Conservation (phyloP, 1,139 yeast species). For the Dujonia santamariae region DNA sequence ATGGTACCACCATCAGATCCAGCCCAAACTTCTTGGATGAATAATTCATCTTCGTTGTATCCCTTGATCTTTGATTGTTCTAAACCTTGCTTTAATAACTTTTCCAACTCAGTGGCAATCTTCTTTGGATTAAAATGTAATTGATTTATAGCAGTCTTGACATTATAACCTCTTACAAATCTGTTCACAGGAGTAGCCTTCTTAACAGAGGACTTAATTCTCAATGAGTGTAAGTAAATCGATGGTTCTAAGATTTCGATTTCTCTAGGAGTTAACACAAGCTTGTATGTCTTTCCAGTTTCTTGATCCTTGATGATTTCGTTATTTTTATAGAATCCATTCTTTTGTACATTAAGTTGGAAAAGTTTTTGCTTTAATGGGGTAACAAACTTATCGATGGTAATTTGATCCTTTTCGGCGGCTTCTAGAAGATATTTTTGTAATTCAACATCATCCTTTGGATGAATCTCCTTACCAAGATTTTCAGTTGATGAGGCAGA, state of each 20-base stretch:
- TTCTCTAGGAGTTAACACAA: slow-evolving; percentile 61
- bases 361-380: slow-evolving; percentile 75
- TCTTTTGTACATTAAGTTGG: slow-evolving; percentile 52
- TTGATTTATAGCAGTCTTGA: slow-evolving; percentile 84
- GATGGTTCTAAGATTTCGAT: slow-evolving; percentile 83
- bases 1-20: slow-evolving; percentile 82
- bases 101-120: slow-evolving; percentile 76
- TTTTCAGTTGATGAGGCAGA: not conserved
- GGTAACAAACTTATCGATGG: slow-evolving; percentile 44
- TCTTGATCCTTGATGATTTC: slow-evolving; percentile 47
- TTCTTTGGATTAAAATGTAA: slow-evolving; percentile 84
- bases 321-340: slow-evolving; percentile 76
- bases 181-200: slow-evolving; percentile 83
- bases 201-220: slow-evolving; percentile 83
- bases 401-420: slow-evolving; percentile 26
- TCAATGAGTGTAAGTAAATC: slow-evolving; percentile 68
- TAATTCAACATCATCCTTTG: slow-evolving; percentile 32
- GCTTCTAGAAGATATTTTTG: slow-evolving; percentile 31
- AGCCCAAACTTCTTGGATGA: slow-evolving; percentile 83
- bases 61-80: slow-evolving; percentile 64
- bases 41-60: slow-evolving; percentile 58
- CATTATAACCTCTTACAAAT: slow-evolving; percentile 65
- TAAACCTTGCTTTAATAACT: slow-evolving; percentile 68
- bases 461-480: not conserved
- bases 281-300: slow-evolving; percentile 48